Percentiles rank a stretch among this genome's conserved stretches.
Conservation (phyloP, 768 basidiomycete species). For the Aureoboletus auriporus region DNA sequence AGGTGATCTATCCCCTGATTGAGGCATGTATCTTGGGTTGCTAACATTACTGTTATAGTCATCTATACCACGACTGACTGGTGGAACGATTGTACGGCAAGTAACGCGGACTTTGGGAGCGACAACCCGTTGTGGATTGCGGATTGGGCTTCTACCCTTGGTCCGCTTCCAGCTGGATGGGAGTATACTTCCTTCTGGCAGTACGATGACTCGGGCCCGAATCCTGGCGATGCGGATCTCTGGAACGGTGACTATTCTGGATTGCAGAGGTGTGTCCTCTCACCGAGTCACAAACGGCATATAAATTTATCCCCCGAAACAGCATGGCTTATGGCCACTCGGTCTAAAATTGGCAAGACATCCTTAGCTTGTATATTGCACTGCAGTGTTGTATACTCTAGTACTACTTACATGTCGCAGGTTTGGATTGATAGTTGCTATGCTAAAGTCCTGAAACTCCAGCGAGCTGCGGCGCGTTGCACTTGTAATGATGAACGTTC, state of each 20-base stretch:
- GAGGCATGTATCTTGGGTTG: background rate
- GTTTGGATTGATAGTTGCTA: too few relatives aligned
- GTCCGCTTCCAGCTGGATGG: slow-evolving; percentile 60
- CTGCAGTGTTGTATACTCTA: too few relatives aligned
- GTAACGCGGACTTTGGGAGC: slow-evolving; percentile 44
- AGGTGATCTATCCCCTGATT: slow-evolving; percentile 24
- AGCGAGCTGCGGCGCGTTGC: too few relatives aligned
- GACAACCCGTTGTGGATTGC: slow-evolving; percentile 64
- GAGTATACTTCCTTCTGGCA: slow-evolving; percentile 56
- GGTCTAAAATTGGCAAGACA: background rate
- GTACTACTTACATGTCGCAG: too few relatives aligned
- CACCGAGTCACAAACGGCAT: background rate
- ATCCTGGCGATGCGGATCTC: slow-evolving; percentile 54
- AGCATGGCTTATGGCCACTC: slow-evolving; percentile 21
- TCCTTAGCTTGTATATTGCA: background rate
- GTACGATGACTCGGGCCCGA: slow-evolving; percentile 50
- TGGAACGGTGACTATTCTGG: slow-evolving; percentile 52
- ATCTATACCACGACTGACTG: slow-evolving; percentile 65
- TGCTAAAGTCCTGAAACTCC: background rate
- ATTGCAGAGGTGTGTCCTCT: slow-evolving; percentile 32
- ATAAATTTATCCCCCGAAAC: background rate
- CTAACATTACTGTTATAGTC: slow-evolving; percentile 28
- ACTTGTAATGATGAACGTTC: too few relatives aligned
- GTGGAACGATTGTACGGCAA: slow-evolving; percentile 67
- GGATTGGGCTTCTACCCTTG: slow-evolving; percentile 43